phyloP scores from a whole-genome alignment of 1,139 yeast genomes.

The Yamadazyma sp. region DNA sequence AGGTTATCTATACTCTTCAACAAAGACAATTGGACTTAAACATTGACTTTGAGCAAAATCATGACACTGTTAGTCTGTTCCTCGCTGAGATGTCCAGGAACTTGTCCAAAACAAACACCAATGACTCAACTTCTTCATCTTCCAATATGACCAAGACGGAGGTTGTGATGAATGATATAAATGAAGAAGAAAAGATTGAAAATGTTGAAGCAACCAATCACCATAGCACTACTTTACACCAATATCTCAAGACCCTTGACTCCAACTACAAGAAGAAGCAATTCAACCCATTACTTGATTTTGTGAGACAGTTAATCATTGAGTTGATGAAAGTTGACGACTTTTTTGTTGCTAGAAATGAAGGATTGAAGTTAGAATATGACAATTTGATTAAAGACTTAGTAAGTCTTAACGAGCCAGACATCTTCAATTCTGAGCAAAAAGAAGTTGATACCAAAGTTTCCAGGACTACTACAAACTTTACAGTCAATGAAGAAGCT shows the following conservation, averaged over 20 bases:
- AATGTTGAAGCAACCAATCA: not conserved
- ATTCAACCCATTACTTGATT: constrained; percentile 23
- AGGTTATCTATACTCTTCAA: constrained; percentile 52
- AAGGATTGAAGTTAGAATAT: constrained; percentile 46
- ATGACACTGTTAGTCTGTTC: constrained; percentile 29
- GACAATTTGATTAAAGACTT: constrained; percentile 44
- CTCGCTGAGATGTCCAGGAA: constrained; percentile 16
- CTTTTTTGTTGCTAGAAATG: constrained; percentile 54
- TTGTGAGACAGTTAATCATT: constrained; percentile 49
- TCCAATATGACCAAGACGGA: constrained; percentile 9
- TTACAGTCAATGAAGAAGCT: constrained; percentile 26
- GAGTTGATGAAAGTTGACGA: constrained; percentile 57
- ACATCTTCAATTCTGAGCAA: constrained; percentile 30
- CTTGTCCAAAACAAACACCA: constrained; percentile 8
- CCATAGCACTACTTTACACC: not conserved
- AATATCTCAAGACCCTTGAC: constrained; percentile 4
- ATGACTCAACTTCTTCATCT: constrained; percentile 6
- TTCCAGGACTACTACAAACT: constrained; percentile 30
- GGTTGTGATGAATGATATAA: constrained; percentile 4
- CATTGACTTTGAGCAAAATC: constrained; percentile 19
- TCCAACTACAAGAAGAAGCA: constrained; percentile 8
- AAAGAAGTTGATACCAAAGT: constrained; percentile 13
- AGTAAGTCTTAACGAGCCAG: constrained; percentile 29
- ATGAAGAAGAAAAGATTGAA: constrained; percentile 7
- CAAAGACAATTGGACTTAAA: constrained; percentile 33